phyloP scores from a whole-genome alignment of 192 early-diverging fungal species.

The Umbelopsis vinacea region DNA sequence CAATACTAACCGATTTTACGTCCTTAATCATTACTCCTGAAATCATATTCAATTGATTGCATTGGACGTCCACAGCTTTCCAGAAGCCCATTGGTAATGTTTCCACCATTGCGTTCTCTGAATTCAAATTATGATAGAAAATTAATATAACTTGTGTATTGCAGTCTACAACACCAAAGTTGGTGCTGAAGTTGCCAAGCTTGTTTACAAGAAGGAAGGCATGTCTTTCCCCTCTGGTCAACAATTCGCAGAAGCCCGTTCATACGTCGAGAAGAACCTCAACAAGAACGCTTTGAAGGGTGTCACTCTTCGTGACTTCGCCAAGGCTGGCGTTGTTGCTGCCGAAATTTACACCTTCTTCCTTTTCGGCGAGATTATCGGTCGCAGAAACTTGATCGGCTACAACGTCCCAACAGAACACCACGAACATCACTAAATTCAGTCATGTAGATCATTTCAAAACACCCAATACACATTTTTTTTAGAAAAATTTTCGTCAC shows the following conservation, averaged over 20 bases:
- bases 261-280: constrained; percentile 44
- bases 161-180: constrained; percentile 59
- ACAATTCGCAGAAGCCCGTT: constrained; percentile 54
- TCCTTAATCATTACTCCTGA: too few relatives aligned
- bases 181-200: constrained; percentile 61
- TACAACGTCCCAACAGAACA: constrained; percentile 56
- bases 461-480: neutral
- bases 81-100: constrained; percentile 38
- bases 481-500: neutral
- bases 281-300: constrained; percentile 50
- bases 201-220: constrained; percentile 65
- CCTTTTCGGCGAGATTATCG: constrained; percentile 66
- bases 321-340: constrained; percentile 55
- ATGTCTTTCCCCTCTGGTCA: constrained; percentile 58
- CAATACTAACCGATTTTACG: neutral
- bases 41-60: neutral
- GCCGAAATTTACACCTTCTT: constrained; percentile 64
- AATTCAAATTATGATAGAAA: neutral
- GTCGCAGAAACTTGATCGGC: constrained; percentile 66
- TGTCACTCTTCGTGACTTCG: constrained; percentile 47
- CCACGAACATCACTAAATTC: constrained; percentile 30
- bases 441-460: constrained; percentile 15
- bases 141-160: neutral
- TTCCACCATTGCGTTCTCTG: too few relatives aligned
- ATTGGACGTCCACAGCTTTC: constrained; percentile 22